Percentiles rank a stretch among this genome's conserved stretches.
Evolutionary conservation across 2,329 filamentous ascomycete genomes (phyloP).

Genomic region (Volutella citrinella): DNA sequence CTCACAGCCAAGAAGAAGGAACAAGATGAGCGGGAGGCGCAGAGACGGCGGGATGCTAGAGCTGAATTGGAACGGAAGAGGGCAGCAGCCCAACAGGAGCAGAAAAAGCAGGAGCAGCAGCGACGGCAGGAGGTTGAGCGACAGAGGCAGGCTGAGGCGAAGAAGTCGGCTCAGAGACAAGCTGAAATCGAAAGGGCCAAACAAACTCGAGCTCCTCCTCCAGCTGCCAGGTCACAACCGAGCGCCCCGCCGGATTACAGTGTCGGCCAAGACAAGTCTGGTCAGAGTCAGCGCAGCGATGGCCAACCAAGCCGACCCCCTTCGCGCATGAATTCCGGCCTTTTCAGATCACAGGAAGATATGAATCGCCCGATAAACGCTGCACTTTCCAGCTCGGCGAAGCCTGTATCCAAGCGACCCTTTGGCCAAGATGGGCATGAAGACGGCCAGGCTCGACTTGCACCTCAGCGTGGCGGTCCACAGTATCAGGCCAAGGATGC

Average conservation of each 20-base stretch:
- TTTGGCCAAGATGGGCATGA: conserved; percentile 65
- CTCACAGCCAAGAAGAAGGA: conserved; percentile 80
- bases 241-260: conserved; percentile 48
- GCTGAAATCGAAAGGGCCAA: conserved; percentile 63
- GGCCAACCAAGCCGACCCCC: conserved; percentile 40
- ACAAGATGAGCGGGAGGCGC: conserved; percentile 75
- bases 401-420: conserved; percentile 68
- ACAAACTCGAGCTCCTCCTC: conserved; percentile 60
- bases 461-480: conserved; percentile 49
- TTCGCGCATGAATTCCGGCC: conserved; percentile 58
- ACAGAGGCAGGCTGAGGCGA: conserved; percentile 61
- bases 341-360: conserved; percentile 56
- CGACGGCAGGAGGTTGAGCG: conserved; percentile 60
- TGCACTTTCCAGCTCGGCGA: conserved; percentile 53
- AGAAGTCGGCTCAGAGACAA: conserved; percentile 64
- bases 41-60: conserved; percentile 78
- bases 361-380: conserved; percentile 58
- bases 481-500: conserved; percentile 67
- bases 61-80: conserved; percentile 77
- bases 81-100: conserved; percentile 62
- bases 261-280: conserved; percentile 27
- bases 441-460: conserved; percentile 43
- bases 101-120: conserved; percentile 57
- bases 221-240: conserved; percentile 53
- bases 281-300: conserved; percentile 29